Evolutionary conservation across 192 early-diverging fungal species (phyloP).

Genomic region (Thamnidium elegans): DNA sequence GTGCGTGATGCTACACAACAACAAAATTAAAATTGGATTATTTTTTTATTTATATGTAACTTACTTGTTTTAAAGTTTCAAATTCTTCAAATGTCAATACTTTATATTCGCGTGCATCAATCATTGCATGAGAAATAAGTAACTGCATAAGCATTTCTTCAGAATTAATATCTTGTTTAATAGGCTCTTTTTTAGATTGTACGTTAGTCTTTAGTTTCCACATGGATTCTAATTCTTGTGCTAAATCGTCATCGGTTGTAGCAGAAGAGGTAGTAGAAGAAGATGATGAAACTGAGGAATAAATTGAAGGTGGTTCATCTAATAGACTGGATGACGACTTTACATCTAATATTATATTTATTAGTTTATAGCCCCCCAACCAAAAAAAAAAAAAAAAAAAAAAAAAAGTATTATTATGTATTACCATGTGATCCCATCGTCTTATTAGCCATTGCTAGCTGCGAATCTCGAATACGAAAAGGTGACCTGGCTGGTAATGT

Average conservation of each 20-base stretch:
- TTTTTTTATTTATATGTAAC: not conserved
- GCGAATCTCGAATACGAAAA: constrained; percentile 17
- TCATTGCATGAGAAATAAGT: constrained; percentile 50
- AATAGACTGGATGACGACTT: not conserved
- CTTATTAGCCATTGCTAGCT: not conserved
- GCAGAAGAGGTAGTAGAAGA: not conserved
- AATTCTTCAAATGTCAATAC: constrained; percentile 51
- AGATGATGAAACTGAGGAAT: constrained; percentile 5
- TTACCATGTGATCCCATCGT: constrained; percentile 14
- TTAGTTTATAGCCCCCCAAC: not conserved
- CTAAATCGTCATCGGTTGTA: constrained; percentile 4
- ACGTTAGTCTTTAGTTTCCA: constrained; percentile 9
- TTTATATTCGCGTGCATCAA: constrained; percentile 54
- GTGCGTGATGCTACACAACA: constrained; percentile 45
- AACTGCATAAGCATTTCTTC: constrained; percentile 30
- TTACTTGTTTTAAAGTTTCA: constrained; percentile 53
- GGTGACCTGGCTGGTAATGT: constrained; percentile 12
- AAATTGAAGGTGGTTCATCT: not conserved
- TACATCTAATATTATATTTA: not conserved
- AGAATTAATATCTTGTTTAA: not conserved
- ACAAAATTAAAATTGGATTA: constrained; percentile 5
- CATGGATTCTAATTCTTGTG: constrained; percentile 8
- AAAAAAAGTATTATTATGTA: constrained; percentile 6
- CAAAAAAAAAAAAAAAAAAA: constrained; percentile 3
- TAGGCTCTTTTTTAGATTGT: not conserved